Evolutionary conservation across 352 stramenopile genomes (phyloP), one percentile per base, ranked within the genome.

Genomic region (Blastocystis sp.): DNA sequence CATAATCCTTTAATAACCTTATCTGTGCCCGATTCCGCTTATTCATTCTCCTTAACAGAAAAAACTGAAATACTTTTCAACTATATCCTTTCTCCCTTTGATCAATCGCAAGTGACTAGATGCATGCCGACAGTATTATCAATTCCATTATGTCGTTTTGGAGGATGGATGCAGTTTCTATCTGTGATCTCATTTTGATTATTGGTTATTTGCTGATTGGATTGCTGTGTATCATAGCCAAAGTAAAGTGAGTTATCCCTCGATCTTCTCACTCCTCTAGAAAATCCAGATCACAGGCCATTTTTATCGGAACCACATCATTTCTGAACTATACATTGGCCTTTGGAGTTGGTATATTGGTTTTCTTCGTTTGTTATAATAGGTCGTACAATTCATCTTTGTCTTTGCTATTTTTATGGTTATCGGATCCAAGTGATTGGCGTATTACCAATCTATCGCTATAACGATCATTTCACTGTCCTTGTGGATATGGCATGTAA

Each of bases 1-100:
- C 77, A 42, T 63, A 78, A 42, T 87, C 77, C 29, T 77, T 77
- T 61, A 87, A 58, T 58, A 87, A 77, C 27, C 77, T 57, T n/a
- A 77, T 46, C 39, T 78, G 77, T 16, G 77, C 77, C 43, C 59
- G 43, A 87, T 65, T 78, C 9, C 77, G n/a, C 19, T 74, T 78
- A 39, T 78, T 87, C 59, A 87, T 87, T 9, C 4, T 63, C 21
- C 37, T 57, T 51, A 66, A 83, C 71, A 83, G 58, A 83, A 51
- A 83, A 51, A 56, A 35, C 35, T 51, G 19, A 46, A 51, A 73
- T 73, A 7, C 21, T 73, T 42, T 43, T 51, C 21, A 59, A 65
- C 71, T 11, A 43, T 46, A 27, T 29, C 32, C 16, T 66, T 52
- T 21, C 57, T 56, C 69, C 46, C n/a, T 54, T 42, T 80, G 9